These are phyloP conservation scores for Gnetum montanum DNA, from an alignment of 75 land plant species.

Conservation along the genomic window DNA sequence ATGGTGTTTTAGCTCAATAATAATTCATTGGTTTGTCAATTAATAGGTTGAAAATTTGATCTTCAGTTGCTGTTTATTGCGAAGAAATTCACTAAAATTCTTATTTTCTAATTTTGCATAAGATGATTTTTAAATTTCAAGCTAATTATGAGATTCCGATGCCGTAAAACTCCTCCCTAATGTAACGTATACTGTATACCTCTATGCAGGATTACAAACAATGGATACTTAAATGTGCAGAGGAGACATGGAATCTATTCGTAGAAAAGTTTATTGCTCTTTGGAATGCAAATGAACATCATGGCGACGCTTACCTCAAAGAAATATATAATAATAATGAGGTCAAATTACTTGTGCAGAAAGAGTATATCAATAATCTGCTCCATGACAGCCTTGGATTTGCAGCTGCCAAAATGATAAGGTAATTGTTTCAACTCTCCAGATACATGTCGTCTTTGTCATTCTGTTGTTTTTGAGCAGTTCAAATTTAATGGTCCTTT, in stretches of 20 bases:
- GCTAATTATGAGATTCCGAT: too few relatives aligned
- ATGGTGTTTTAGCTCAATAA: too few relatives aligned
- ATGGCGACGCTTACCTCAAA: slow-evolving; percentile 83
- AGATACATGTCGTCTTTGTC: too few relatives aligned
- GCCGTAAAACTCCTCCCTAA: too few relatives aligned
- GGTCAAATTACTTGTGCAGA: slow-evolving; percentile 37
- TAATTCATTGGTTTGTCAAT: too few relatives aligned
- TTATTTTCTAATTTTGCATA: too few relatives aligned
- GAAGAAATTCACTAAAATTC: too few relatives aligned
- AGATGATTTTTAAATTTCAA: too few relatives aligned
- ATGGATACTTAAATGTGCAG: slow-evolving; percentile 71
- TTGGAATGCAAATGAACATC: slow-evolving; percentile 60
- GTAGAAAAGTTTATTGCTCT: slow-evolving; percentile 48
- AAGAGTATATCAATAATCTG: slow-evolving; percentile 59
- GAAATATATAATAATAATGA: slow-evolving; percentile 57
- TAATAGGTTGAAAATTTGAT: too few relatives aligned
- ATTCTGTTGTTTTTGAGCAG: too few relatives aligned
- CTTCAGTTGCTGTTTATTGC: too few relatives aligned
- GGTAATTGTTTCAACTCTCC: slow-evolving; percentile 30
- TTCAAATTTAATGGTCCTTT: neutral
- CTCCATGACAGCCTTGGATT: slow-evolving; percentile 88
- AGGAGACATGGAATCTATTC: slow-evolving; percentile 80
- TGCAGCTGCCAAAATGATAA: slow-evolving; percentile 98
- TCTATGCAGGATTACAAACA: slow-evolving; percentile 59
- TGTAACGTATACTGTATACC: neutral